Base-by-base conservation (phyloP, 2,329 filamentous ascomycete species). In the Epicoccum nigrum region DNA sequence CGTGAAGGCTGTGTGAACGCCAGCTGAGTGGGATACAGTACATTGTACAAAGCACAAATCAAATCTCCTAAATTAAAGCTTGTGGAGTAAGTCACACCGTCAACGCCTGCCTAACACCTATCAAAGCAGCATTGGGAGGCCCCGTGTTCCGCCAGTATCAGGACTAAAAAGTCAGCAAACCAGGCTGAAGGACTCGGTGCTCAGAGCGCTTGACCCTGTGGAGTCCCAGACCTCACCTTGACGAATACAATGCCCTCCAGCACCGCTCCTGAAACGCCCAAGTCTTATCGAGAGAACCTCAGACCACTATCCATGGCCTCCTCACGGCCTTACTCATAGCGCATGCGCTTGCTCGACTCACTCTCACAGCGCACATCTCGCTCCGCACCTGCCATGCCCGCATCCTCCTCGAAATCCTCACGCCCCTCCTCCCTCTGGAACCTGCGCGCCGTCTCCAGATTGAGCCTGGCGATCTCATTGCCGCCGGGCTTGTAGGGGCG, bases 11-110 rank as follows among this genome's bases (percentile, higher is more conserved):
- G 7, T 13, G 7, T 9, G 20, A 39, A 25, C 21, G 19, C 8
- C 9, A 23, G n/a, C 25, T 40, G 27, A 48, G 32, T 25, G 30
- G 38, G 31, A 28, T 27, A 15, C 49, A 55, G 34, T 38, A 56
- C 55, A 63, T 41, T 68, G 62, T 65, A 67, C 52, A 63, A 62
- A 65, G 57, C 57, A 51, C 45, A 55, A 57, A 63, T 65, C 58
- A 51, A 51, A 25, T 65, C 59, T 45, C 16, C 31, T 59, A 45
- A 53, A 21, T 20, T 20, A n/a, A 4, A 20, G 17, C 3, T 5
- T 7, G 15, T 45, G 31, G 37, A 51, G 42, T 51, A 47, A 51
- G 28, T 43, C 25, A 21, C 16, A 35, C 16, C 4, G 30, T 17
- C 35, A 40, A 45, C n/a, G 11, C 40, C n/a, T 41, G 35, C 23